These are phyloP conservation scores for Cyclotella atomus DNA, from an alignment of 108 stramenopile species.

Conservation along the genomic window DNA sequence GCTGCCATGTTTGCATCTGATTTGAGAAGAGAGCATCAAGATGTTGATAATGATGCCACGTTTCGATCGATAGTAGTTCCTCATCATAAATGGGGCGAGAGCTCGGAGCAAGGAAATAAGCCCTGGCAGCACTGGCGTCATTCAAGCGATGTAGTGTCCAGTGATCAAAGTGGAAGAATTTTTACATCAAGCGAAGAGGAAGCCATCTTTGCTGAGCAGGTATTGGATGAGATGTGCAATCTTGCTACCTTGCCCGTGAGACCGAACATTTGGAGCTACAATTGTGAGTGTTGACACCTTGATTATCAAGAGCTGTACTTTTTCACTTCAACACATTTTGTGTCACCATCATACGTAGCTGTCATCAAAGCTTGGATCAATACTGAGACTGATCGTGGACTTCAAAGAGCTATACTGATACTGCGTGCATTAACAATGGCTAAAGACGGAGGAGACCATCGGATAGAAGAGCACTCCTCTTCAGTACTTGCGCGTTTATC, in stretches of 20 bases:
- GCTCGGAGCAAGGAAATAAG: background rate
- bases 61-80: background rate
- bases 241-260: conserved; percentile 26
- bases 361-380: conserved; percentile 45
- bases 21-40: background rate
- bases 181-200: conserved; percentile 47
- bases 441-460: background rate
- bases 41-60: background rate
- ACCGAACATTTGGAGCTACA: conserved; percentile 50
- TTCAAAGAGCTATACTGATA: conserved; percentile 20
- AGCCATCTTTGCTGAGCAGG: conserved; percentile 42
- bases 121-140: no score
- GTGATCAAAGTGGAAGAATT: no score
- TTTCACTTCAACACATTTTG: no score
- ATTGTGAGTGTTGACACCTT: no score
- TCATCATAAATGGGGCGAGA: background rate
- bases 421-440: conserved; percentile 19
- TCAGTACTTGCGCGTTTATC: background rate
- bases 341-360: no score
- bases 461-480: background rate
- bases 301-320: no score
- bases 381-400: conserved; percentile 28
- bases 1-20: conserved; percentile 38
- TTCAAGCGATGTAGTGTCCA: no score
- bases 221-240: conserved; percentile 38